A percentile compares a stretch with the other conserved stretches of the same genome.
Conservation (phyloP, 441 rosid genomes). For the Sinapis alba region DNA sequence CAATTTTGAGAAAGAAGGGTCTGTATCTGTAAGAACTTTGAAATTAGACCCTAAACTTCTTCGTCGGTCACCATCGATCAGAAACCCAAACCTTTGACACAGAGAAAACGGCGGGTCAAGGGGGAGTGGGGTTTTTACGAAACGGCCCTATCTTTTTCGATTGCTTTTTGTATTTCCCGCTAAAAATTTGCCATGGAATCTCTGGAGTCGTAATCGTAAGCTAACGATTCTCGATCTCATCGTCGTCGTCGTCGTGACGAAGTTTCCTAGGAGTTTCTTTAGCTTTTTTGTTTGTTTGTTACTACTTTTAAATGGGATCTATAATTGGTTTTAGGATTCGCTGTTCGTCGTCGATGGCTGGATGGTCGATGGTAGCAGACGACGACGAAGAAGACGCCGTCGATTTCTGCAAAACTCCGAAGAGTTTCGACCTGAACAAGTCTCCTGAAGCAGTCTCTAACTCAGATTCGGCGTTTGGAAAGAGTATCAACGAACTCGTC, state of each 20-base stretch:
- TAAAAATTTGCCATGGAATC: conserved; percentile 38
- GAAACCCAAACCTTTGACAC: conserved; percentile 28
- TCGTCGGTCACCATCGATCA: conserved; percentile 28
- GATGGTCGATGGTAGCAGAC: conserved; percentile 58
- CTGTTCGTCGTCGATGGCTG: conserved; percentile 61
- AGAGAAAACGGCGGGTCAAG: conserved; percentile 30
- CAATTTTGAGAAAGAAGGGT: conserved; percentile 37
- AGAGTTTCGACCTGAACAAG: conserved; percentile 16
- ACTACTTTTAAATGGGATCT: conserved; percentile 26
- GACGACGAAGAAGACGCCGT: conserved; percentile 32
- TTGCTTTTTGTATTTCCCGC: conserved; percentile 54
- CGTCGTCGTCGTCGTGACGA: background rate
- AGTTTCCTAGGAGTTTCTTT: background rate
- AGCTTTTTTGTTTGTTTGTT: background rate
- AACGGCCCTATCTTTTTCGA: conserved; percentile 37
- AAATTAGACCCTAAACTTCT: conserved; percentile 40
- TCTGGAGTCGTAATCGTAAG: conserved; percentile 1
- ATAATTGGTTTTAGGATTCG: conserved; percentile 48
- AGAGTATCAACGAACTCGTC: conserved; percentile 24
- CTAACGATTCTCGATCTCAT: background rate
- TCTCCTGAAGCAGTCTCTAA: background rate
- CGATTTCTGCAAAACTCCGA: conserved; percentile 39
- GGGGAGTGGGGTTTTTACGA: conserved; percentile 36
- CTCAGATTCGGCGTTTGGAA: conserved; percentile 34
- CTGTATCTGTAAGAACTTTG: conserved; percentile 37